These are phyloP conservation scores for Penicillium sp. DNA, from an alignment of 2,329 filamentous ascomycete species.

Conservation along the genomic window DNA sequence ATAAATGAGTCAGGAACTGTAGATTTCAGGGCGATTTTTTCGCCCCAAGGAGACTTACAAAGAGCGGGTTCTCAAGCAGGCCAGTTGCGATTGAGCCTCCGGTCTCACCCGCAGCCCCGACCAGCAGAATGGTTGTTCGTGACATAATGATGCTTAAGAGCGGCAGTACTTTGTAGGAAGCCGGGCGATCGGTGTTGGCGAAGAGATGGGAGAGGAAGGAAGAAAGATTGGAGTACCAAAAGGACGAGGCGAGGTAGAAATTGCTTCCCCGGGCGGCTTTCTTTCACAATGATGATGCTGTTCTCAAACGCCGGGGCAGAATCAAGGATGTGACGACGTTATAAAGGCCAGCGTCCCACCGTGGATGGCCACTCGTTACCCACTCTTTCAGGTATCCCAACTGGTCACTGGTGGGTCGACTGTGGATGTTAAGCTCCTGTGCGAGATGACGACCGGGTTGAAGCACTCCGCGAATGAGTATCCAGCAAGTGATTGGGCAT, in stretches of 20 bases:
- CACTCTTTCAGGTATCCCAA: conserved; percentile 38
- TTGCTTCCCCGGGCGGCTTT: conserved; percentile 9
- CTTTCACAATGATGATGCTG: conserved; percentile 19
- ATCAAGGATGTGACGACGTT: conserved; percentile 37
- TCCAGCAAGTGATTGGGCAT: conserved; percentile 4
- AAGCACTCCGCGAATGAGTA: conserved; percentile 18
- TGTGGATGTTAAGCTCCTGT: conserved; percentile 35
- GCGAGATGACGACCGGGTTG: conserved; percentile 16
- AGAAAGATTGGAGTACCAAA: conserved; percentile 14
- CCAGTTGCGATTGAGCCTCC: conserved; percentile 45
- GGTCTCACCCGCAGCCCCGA: conserved; percentile 47
- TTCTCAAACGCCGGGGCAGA: conserved; percentile 18
- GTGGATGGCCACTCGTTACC: conserved; percentile 34
- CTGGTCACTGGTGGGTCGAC: conserved; percentile 38
- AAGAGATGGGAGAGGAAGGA: background rate
- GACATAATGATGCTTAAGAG: conserved; percentile 34
- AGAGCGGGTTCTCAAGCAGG: conserved; percentile 36
- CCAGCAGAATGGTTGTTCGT: conserved; percentile 42
- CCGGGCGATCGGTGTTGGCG: conserved; percentile 1
- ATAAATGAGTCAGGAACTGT: conserved; percentile 6
- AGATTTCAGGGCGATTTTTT: conserved; percentile 1
- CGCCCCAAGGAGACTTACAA: conserved; percentile 21
- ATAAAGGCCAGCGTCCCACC: conserved; percentile 39
- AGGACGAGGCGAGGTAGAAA: conserved; percentile 3
- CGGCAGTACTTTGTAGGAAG: conserved; percentile 13